Evolutionary conservation across 1,284 basidiomycete genomes (phyloP), one percentile per base, ranked within the genome.

Genomic region (Afroboletus lepidellus): DNA sequence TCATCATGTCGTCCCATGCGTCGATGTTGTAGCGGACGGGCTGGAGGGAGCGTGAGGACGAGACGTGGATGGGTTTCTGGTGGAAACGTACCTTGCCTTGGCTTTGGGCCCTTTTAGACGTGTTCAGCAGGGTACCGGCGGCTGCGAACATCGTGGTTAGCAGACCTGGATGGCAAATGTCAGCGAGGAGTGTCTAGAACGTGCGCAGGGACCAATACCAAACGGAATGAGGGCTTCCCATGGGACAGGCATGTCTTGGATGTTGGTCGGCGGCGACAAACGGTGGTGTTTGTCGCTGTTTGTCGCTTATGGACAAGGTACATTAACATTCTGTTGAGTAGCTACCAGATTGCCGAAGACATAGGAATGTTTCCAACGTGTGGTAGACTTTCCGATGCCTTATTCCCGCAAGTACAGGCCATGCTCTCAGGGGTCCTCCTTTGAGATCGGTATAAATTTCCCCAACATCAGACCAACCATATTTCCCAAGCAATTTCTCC

Each of bases 221-320:
- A 94, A 93, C 41, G 94, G 94, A 77, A 97, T 90, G 61, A 95
- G 79, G 43, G 94, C 92, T 78, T 96, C 93, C 87, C 90, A 96
- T 59, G 93, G 93, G 65, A 95, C 85, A 53, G 94, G 93, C 93
- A 95, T 95, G 48, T 55, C 45, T 57, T 46, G n/a, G 3, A 27
- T 18, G 41, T 18, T 7, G 1, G 13, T 16, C 1, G 20, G 21
- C 30, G 30, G 30, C 6, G 37, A 24, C 15, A 18, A 34, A 43
- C 36, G 33, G 54, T 30, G 39, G 5, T 63, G 6, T 63, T 65
- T 65, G 46, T 18, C 7, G 0, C 24, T 63, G 2, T 63, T 66
- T 66, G 46, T 23, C 36, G 13, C 2, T 16, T 13, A 36, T 36
- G 20, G 36, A 18, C 34, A 8, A 12, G 16, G 11, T 30, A 13